Percentiles rank a stretch among this genome's conserved stretches.
Conservation (phyloP, 2,329 filamentous ascomycete genomes). For the Didymella pinodella region DNA sequence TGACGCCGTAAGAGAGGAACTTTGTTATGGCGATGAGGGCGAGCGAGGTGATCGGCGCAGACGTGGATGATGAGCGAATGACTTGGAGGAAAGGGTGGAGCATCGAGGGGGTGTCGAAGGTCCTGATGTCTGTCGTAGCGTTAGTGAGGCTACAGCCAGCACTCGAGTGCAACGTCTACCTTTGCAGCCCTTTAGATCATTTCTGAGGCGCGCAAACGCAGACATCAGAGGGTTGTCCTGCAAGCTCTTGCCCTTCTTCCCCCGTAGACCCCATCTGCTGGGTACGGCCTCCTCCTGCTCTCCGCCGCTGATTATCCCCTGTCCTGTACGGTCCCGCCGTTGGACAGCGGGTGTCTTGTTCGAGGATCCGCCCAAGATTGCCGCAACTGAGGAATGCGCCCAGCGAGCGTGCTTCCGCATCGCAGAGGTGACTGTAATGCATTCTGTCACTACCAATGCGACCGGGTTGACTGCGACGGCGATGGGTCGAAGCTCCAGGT, state of each 20-base stretch:
- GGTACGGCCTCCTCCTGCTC: constrained; percentile 67
- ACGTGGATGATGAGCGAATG: constrained; percentile 94
- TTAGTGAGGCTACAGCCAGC: constrained; percentile 31
- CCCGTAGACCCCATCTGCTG: constrained; percentile 90
- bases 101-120: constrained; percentile 87
- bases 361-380: constrained; percentile 82
- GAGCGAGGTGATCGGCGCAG: constrained; percentile 93
- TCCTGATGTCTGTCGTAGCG: constrained; percentile 72
- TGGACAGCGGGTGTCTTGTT: constrained; percentile 53
- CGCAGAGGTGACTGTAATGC: constrained; percentile 95
- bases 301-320: constrained; percentile 46
- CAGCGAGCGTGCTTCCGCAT: constrained; percentile 98
- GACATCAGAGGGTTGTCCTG: constrained; percentile 97
- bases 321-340: constrained; percentile 46
- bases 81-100: constrained; percentile 95
- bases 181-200: constrained; percentile 86
- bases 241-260: constrained; percentile 96
- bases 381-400: constrained; percentile 93
- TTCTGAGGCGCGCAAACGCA: constrained; percentile 87
- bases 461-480: constrained; percentile 89
- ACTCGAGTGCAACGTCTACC: constrained; percentile 57
- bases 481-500: constrained; percentile 52
- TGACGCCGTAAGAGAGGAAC: constrained; percentile 94
- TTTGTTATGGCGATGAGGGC: constrained; percentile 94
- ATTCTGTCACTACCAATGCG: constrained; percentile 95